A percentile compares a stretch with the other conserved stretches of the same genome.
Conservation (phyloP, 2,329 filamentous ascomycete species). For the Aspergillaceae sp. region DNA sequence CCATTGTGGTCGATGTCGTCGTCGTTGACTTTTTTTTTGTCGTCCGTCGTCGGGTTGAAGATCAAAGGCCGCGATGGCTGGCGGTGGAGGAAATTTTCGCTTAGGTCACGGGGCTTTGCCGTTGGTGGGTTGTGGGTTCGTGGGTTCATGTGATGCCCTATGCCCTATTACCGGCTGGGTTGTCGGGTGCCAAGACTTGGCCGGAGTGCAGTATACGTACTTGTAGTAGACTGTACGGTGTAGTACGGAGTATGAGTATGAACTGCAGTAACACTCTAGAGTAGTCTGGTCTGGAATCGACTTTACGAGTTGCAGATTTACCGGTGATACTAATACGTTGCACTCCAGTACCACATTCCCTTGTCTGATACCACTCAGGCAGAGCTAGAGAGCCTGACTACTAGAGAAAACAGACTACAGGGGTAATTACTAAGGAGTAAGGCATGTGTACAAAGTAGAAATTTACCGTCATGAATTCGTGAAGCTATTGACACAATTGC, state of each 20-base stretch:
- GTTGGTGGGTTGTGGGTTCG: slow-evolving; percentile 15
- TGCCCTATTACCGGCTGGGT: slow-evolving; percentile 23
- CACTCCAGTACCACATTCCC: too few species aligned
- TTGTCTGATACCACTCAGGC: too few species aligned
- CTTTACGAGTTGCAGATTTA: too few species aligned
- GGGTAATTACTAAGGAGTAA: too few species aligned
- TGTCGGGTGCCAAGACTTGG: slow-evolving; percentile 1
- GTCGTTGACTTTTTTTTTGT: slow-evolving; percentile 17
- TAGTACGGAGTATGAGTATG: neutral
- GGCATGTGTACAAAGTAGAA: too few species aligned
- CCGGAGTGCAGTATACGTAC: neutral
- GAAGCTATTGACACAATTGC: too few species aligned
- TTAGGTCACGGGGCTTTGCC: slow-evolving; percentile 19
- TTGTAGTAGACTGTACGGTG: too few species aligned
- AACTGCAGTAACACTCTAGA: neutral
- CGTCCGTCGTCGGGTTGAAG: slow-evolving; percentile 22
- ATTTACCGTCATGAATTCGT: too few species aligned
- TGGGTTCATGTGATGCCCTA: slow-evolving; percentile 22
- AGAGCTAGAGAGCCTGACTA: too few species aligned
- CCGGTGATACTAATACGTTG: too few species aligned
- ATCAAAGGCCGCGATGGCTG: slow-evolving; percentile 21
- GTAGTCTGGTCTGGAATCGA: too few species aligned
- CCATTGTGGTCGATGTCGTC: slow-evolving; percentile 56
- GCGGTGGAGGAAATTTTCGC: slow-evolving; percentile 38
- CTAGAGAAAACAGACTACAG: too few species aligned